Base-by-base conservation (phyloP, 2,329 filamentous ascomycete genomes). In the Taxawa tesnikishii region DNA sequence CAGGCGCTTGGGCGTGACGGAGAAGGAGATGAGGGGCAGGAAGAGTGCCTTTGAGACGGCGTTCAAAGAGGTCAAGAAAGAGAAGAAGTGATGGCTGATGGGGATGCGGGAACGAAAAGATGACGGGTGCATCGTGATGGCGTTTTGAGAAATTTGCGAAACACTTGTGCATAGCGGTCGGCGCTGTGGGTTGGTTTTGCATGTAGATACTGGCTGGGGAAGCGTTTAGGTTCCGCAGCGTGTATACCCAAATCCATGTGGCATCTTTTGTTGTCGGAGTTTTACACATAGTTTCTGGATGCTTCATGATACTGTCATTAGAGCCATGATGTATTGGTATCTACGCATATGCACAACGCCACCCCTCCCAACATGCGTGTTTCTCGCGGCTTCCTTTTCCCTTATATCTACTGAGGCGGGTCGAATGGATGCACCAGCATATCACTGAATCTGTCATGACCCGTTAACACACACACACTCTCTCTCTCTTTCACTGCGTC, bases 341-440 rank as follows among this genome's bases (percentile, higher is more conserved):
- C n/a, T 8, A 24, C 21, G 8, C 21, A n/a, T 24, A 24, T 24
- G n/a, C 8, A 24, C 21, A n/a, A 8, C 21, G 21, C 21, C 21
- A 24, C 21, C 21, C 8, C 21, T n/a, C n/a, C n/a, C n/a, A n/a
- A n/a, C n/a, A n/a, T n/a, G n/a, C n/a, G n/a, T n/a, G n/a, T n/a
- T n/a, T n/a, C n/a, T n/a, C n/a, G n/a, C n/a, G n/a, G n/a, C n/a
- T n/a, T n/a, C n/a, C n/a, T n/a, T n/a, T n/a, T n/a, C n/a, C n/a
- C n/a, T n/a, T n/a, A n/a, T n/a, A n/a, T n/a, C 32, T 33, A 33
- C 32, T 39, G 42, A 28, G 82, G 80, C 23, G 82, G 79, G 30
- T 80, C 67, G 49, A 78, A 88, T 1, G 81, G 83, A 42, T 71
- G 71, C 41, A 87, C 69, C 38, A 90, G 66, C 81, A 90, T 83